Base-by-base conservation (phyloP, 768 basidiomycete species). In the Fomitopsis serialis region DNA sequence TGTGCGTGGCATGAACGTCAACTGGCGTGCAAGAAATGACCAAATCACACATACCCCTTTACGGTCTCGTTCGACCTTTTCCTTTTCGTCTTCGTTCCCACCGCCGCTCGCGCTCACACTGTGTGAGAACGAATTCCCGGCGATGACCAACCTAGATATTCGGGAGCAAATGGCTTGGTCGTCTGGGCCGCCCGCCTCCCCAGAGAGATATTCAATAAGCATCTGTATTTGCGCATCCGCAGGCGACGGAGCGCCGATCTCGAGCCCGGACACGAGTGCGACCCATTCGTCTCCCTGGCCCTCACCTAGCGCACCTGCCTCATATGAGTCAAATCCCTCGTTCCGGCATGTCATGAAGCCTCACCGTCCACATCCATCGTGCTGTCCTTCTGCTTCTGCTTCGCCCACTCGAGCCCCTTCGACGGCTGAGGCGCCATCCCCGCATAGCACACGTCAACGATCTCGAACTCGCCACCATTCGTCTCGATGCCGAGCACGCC, bases 401-500 rank as follows among this genome's bases (percentile, higher is more conserved):
- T 13, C 23, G 48, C 44, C 56, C 59, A 60, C 17, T 21, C 15
- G 3, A 56, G 25, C 8, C 68, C 70, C 32, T 63, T 51, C 9
- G 66, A 63, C 11, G 67, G 59, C 58, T 89, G 84, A 2, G 85
- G 83, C 10, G 96, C 87, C 71, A 96, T 74, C 0, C 85, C 95
- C 2, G 94, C 78, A 62, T 79, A 89, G 68, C 93, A 95, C 9
- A 89, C 68, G 68, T 98, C 96, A 21, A 90, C 78, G 7, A 95
- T 94, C 66, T 98, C 91, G 62, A 98, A 99, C 56, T 97, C 93
- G 6, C 97, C 97, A 29, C 75, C 76, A 2, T 81, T 74, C 0
- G 91, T 97, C 68, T 98, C 97, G 66, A 89, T 85, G 9, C 97
- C 97, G 19, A 99, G 78, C 0, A 82, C 92, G 22, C 88, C 92